Evolutionary conservation across 768 basidiomycete species (phyloP).

Genomic region (Ephemerocybe angulata): DNA sequence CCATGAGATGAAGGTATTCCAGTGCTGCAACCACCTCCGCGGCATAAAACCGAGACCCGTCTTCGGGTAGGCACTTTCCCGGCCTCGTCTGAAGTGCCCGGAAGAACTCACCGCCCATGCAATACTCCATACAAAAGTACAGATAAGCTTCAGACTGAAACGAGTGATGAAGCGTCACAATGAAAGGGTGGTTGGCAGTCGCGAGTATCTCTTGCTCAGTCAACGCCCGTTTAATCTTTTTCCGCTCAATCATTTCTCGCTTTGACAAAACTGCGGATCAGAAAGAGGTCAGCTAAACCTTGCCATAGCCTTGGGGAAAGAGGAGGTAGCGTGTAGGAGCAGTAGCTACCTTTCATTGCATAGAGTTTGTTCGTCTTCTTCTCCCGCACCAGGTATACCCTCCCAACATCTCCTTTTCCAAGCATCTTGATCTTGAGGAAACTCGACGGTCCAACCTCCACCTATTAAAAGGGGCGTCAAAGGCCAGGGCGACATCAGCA

Average conservation of each 20-base stretch:
- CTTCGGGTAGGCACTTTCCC: slow-evolving; percentile 94
- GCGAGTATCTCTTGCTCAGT: slow-evolving; percentile 99
- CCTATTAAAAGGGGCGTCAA: slow-evolving; percentile 41
- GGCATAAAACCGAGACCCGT: slow-evolving; percentile 95
- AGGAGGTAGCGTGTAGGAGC: slow-evolving; percentile 18
- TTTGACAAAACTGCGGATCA: slow-evolving; percentile 83
- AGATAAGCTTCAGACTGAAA: slow-evolving; percentile 98
- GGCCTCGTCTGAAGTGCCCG: slow-evolving; percentile 93
- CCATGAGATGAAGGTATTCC: slow-evolving; percentile 98
- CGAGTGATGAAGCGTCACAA: slow-evolving; percentile 97
- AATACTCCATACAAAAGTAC: slow-evolving; percentile 99
- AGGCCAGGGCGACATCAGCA: slow-evolving; percentile 13
- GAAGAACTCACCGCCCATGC: slow-evolving; percentile 99
- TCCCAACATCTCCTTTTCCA: slow-evolving; percentile 98
- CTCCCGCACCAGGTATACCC: slow-evolving; percentile 96
- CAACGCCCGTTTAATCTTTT: slow-evolving; percentile 97
- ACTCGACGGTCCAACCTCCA: slow-evolving; percentile 90
- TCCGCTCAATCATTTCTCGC: slow-evolving; percentile 99
- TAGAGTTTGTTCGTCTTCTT: slow-evolving; percentile 96
- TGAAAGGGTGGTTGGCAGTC: slow-evolving; percentile 98
- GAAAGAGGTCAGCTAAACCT: slow-evolving; percentile 30
- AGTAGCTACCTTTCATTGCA: slow-evolving; percentile 93
- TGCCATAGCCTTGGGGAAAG: slow-evolving; percentile 29
- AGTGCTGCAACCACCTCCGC: slow-evolving; percentile 97
- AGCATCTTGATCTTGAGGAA: slow-evolving; percentile 97